Evolutionary conservation across 164 flowering plant species (phyloP).

Genomic region (Brasenia schreberi): DNA sequence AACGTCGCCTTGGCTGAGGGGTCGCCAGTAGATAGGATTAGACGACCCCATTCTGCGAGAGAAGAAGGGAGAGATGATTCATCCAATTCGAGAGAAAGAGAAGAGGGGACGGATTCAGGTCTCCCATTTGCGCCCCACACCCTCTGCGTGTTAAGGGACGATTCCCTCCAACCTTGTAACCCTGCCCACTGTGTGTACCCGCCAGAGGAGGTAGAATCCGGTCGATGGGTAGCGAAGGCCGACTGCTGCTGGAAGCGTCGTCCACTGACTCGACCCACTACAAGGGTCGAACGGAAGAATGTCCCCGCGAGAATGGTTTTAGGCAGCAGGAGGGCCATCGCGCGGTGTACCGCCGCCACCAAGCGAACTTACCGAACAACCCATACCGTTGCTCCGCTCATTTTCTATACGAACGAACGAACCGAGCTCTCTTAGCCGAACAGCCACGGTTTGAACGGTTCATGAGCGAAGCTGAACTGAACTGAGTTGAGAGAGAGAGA

Average conservation of each 20-base stretch:
- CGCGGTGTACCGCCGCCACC: not conserved
- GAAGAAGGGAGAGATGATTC: constrained; percentile 24
- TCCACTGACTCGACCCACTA: too few species aligned
- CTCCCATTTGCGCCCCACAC: constrained; percentile 55
- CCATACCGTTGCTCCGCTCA: too few species aligned
- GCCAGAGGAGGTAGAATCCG: constrained; percentile 15
- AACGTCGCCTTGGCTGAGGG: constrained; percentile 61
- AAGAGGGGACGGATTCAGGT: constrained; percentile 21
- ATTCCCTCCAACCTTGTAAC: constrained; percentile 49
- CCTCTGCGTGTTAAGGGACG: constrained; percentile 45
- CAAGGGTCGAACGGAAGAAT: not conserved
- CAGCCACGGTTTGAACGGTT: too few species aligned
- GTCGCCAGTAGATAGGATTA: constrained; percentile 77
- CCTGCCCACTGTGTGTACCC: constrained; percentile 44
- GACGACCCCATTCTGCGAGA: constrained; percentile 62
- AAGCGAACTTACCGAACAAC: not conserved
- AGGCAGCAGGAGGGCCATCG: not conserved
- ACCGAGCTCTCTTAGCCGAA: too few species aligned
- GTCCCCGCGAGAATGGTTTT: not conserved
- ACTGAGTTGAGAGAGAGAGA: too few species aligned
- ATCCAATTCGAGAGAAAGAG: not conserved
- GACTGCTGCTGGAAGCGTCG: not conserved
- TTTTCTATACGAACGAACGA: too few species aligned
- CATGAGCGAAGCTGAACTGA: too few species aligned
- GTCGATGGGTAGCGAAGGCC: not conserved